Evolutionary conservation across 2,329 filamentous ascomycete species (phyloP).

Genomic region (Colletotrichum endophyticum): DNA sequence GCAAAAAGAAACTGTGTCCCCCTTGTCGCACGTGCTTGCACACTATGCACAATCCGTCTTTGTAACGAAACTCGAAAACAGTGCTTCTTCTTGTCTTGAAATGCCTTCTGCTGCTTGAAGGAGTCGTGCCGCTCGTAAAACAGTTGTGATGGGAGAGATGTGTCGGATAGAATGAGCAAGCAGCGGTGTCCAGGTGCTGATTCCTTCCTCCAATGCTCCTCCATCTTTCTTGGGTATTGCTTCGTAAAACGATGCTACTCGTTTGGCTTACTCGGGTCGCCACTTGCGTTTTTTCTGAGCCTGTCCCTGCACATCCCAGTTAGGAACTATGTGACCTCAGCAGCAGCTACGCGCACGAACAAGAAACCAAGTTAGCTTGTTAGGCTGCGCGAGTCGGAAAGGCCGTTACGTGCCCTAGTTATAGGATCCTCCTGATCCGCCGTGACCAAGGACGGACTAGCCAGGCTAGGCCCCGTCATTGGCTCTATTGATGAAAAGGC

Average conservation of each 20-base stretch:
- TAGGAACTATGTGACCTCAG: conserved; percentile 25
- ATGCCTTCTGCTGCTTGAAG: neutral
- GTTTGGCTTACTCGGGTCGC: conserved; percentile 16
- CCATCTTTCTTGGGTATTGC: conserved; percentile 15
- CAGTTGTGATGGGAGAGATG: neutral
- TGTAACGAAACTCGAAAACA: neutral
- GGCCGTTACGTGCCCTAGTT: conserved; percentile 53
- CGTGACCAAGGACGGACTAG: conserved; percentile 68
- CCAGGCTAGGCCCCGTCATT: conserved; percentile 55
- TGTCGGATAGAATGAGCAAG: neutral
- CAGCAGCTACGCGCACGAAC: conserved; percentile 20
- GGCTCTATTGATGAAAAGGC: conserved; percentile 74
- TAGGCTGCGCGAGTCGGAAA: conserved; percentile 43
- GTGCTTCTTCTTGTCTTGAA: neutral
- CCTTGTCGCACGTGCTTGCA: neutral
- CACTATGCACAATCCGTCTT: neutral
- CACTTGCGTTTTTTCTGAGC: conserved; percentile 26
- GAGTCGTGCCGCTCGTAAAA: neutral
- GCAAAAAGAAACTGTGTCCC: neutral
- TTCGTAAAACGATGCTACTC: conserved; percentile 14
- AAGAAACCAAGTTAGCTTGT: conserved; percentile 38
- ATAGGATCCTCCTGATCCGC: conserved; percentile 64
- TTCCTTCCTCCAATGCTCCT: conserved; percentile 1
- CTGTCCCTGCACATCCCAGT: conserved; percentile 23
- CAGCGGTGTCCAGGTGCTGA: neutral